Conservation (phyloP, 345 rosid species). For the Citrus trifoliata region DNA sequence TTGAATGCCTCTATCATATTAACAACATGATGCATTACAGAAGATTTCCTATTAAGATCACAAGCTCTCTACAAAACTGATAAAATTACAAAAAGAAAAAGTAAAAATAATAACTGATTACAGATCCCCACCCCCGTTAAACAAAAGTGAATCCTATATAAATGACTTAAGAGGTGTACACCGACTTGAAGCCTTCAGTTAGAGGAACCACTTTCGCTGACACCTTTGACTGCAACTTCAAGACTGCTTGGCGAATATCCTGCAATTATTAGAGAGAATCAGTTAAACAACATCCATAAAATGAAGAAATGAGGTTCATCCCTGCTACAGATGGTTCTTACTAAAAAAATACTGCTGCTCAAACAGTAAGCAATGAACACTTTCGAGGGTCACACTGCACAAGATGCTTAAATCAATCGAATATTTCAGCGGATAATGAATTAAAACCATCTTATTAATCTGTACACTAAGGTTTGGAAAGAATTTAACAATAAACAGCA, state of each 20-base stretch:
- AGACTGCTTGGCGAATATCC: slow-evolving; percentile 77
- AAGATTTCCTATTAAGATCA: not conserved
- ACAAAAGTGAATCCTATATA: not conserved
- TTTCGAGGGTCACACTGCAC: not conserved
- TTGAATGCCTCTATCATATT: not conserved
- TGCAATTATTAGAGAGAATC: slow-evolving; percentile 30
- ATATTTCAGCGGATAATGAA: not conserved
- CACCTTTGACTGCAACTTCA: slow-evolving; percentile 73
- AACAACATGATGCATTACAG: not conserved
- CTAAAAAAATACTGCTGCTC: not conserved
- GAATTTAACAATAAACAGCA: not conserved
- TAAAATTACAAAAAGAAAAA: not conserved
- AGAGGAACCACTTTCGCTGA: slow-evolving; percentile 86
- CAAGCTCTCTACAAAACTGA: not conserved
- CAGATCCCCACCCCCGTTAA: not conserved
- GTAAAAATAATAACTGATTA: not conserved
- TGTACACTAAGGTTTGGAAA: not conserved
- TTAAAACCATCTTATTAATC: not conserved
- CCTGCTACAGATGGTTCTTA: not conserved
- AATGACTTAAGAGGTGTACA: slow-evolving; percentile 37
- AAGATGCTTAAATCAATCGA: not conserved
- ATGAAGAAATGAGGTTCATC: not conserved
- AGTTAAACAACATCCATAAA: not conserved
- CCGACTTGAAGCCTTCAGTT: slow-evolving; percentile 91
- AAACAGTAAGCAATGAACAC: not conserved